phyloP scores from a whole-genome alignment of 2,329 filamentous ascomycete species.

The Sordariomycetes sp. region DNA sequence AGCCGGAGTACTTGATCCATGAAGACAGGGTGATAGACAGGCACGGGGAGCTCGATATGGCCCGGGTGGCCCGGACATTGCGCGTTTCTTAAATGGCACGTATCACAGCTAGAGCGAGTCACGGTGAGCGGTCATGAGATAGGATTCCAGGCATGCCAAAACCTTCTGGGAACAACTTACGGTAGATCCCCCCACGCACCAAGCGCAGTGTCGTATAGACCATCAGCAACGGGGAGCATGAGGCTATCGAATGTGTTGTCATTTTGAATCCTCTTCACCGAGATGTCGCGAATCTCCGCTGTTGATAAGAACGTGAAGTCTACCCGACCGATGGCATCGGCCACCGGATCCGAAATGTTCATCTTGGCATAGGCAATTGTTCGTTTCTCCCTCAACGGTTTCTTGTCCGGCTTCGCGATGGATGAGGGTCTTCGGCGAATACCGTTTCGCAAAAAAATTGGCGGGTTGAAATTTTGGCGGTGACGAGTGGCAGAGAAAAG shows the following conservation, averaged over 20 bases:
- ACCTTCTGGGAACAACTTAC: constrained; percentile 30
- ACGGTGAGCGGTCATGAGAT: background rate
- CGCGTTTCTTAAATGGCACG: constrained; percentile 72
- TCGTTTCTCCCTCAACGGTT: background rate
- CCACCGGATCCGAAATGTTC: constrained; percentile 70
- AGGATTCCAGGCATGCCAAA: constrained; percentile 4
- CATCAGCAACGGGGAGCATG: constrained; percentile 77
- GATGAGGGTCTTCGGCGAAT: background rate
- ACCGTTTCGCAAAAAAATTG: background rate
- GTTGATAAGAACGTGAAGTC: constrained; percentile 78
- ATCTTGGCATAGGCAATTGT: constrained; percentile 22
- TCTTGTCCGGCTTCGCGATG: background rate
- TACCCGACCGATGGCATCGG: constrained; percentile 73
- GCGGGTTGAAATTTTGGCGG: constrained; percentile 28
- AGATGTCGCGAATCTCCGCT: constrained; percentile 75
- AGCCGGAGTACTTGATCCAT: constrained; percentile 84
- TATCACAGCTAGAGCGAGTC: constrained; percentile 57
- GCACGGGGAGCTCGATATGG: constrained; percentile 87
- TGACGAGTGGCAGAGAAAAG: constrained; percentile 24
- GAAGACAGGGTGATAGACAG: constrained; percentile 93
- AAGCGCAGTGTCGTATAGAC: constrained; percentile 83
- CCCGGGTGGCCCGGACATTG: constrained; percentile 87
- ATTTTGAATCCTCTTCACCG: constrained; percentile 88
- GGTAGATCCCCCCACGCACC: constrained; percentile 78
- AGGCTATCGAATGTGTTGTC: constrained; percentile 88